Conservation (phyloP, 108 stramenopile genomes). For the Nitzschia sp. region DNA sequence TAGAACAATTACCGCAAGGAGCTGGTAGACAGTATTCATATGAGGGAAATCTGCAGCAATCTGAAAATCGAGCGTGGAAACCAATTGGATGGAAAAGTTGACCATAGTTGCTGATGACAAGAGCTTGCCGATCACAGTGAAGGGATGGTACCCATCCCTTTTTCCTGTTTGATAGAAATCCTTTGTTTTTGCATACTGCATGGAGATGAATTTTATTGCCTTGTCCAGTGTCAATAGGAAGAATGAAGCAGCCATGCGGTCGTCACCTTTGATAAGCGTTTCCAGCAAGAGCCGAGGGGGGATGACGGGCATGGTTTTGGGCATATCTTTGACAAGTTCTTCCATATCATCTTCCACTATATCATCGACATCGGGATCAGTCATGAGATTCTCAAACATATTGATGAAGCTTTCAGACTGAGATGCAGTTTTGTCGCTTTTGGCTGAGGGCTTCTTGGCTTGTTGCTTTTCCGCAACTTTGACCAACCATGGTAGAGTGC, state of each 20-base stretch:
- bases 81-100: slow-evolving; percentile 48
- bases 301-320: neutral
- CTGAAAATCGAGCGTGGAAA: slow-evolving; percentile 40
- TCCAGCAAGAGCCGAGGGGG: slow-evolving; percentile 21
- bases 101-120: slow-evolving; percentile 36
- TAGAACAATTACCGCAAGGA: slow-evolving; percentile 36
- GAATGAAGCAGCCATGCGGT: slow-evolving; percentile 41
- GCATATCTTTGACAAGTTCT: slow-evolving; percentile 5
- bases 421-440: neutral
- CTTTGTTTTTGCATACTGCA: slow-evolving; percentile 21
- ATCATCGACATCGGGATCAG: slow-evolving; percentile 27
- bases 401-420: neutral
- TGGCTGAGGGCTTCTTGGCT: too few species aligned
- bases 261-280: slow-evolving; percentile 39
- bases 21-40: slow-evolving; percentile 43
- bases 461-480: slow-evolving; percentile 14
- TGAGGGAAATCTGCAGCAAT: slow-evolving; percentile 38
- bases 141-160: neutral
- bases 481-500: slow-evolving; percentile 46
- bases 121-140: slow-evolving; percentile 29
- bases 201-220: slow-evolving; percentile 21
- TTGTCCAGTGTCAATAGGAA: slow-evolving; percentile 42
- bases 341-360: slow-evolving; percentile 18
- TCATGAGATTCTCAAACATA: neutral
- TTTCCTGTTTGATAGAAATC: neutral